A percentile compares a stretch with the other conserved stretches of the same genome.
phyloP scores from a whole-genome alignment of 768 basidiomycete species.

The Lactarius pseudohatsudake region DNA sequence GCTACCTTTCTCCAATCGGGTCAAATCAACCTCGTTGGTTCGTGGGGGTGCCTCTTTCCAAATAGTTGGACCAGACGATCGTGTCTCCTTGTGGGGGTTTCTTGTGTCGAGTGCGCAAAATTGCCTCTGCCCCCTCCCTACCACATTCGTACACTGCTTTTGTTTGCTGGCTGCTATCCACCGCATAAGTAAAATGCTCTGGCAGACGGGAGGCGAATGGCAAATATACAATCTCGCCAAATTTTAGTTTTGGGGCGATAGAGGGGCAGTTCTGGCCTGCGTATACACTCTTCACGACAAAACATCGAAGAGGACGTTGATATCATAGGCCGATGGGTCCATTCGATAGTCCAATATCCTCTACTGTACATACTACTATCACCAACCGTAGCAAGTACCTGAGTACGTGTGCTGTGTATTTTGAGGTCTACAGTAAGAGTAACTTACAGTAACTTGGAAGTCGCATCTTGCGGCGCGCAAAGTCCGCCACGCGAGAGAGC shows the following conservation, averaged over 20 bases:
- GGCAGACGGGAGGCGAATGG: constrained; percentile 36
- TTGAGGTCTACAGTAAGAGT: background rate
- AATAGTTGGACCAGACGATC: constrained; percentile 52
- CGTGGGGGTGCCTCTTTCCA: constrained; percentile 60
- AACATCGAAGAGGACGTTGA: background rate
- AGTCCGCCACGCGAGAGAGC: background rate
- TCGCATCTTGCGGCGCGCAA: background rate
- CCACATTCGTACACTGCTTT: constrained; percentile 21
- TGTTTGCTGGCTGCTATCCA: constrained; percentile 23
- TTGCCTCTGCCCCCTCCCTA: constrained; percentile 47
- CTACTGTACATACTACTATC: too few species aligned
- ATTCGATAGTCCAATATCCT: background rate
- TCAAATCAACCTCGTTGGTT: constrained; percentile 46
- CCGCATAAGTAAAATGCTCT: constrained; percentile 36
- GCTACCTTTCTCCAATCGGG: constrained; percentile 43
- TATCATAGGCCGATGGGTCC: constrained; percentile 1
- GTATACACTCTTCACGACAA: background rate
- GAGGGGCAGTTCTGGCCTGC: constrained; percentile 32
- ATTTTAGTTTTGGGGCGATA: constrained; percentile 46
- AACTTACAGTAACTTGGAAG: too few species aligned
- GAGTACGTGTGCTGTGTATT: background rate
- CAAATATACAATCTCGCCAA: constrained; percentile 58
- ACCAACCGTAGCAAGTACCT: background rate
- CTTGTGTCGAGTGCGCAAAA: constrained; percentile 40
- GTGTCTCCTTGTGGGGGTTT: constrained; percentile 40